Evolutionary conservation across 805 yeast species (phyloP).

Genomic region (Candida ipomoeae): DNA sequence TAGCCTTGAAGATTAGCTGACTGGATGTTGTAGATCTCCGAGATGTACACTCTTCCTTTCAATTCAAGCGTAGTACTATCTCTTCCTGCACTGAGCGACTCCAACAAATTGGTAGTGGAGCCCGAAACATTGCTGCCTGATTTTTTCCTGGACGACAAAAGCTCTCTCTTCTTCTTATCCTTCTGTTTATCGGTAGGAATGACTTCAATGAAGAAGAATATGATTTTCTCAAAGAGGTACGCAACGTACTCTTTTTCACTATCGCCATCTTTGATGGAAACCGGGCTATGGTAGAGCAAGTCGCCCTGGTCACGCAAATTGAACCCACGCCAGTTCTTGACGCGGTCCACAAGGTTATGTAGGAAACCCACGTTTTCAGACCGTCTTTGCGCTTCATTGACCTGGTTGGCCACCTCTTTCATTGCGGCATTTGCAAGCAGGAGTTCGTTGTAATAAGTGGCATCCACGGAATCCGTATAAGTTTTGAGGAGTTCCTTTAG

Average conservation of each 20-base stretch:
- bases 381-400: constrained; percentile 90
- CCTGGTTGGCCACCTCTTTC: constrained; percentile 78
- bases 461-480: constrained; percentile 32
- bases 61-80: constrained; percentile 44
- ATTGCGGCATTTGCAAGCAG: constrained; percentile 66
- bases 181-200: constrained; percentile 26
- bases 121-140: constrained; percentile 39
- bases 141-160: constrained; percentile 48
- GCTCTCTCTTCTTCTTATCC: constrained; percentile 33
- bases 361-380: constrained; percentile 78
- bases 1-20: constrained; percentile 44
- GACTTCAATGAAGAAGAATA: constrained; percentile 43
- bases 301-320: constrained; percentile 79
- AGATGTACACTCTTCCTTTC: constrained; percentile 78
- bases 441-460: constrained; percentile 54
- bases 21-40: constrained; percentile 48
- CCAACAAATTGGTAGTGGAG: constrained; percentile 35
- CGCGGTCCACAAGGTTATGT: constrained; percentile 66
- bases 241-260: constrained; percentile 85
- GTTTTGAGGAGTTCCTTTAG: constrained; percentile 69
- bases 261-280: constrained; percentile 63
- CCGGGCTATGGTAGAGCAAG: constrained; percentile 67
- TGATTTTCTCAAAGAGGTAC: constrained; percentile 71
- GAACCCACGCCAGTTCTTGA: constrained; percentile 91
- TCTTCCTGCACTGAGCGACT: constrained; percentile 29